Evolutionary conservation across 1,139 yeast species (phyloP), one percentile per base, ranked within the genome.

Genomic region (Blastobotrys aristatus): DNA sequence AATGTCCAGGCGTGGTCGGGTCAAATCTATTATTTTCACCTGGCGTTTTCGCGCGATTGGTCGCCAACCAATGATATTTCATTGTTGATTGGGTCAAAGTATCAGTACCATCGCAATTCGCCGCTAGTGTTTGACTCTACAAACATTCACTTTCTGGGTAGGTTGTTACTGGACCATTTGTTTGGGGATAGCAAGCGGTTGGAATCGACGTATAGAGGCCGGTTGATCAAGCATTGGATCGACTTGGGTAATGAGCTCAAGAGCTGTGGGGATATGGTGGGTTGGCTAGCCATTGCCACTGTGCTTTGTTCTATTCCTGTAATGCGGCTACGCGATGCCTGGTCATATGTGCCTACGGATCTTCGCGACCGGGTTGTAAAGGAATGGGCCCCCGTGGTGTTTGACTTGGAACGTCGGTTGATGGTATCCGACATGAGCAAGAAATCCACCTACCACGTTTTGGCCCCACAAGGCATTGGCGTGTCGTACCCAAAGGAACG

Each of bases 341-440:
- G 98, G 98, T 71, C 84, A 8, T 70, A 74, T 49, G 87, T 90
- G 3, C 77, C 86, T 11, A 72, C 75, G 14, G 78, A 77, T 33
- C 73, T 79, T 44, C 68, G 87, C 47, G 80, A 79, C 52, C 70
- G 79, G 4, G 78, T 89, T 39, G 78, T 82, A 44, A 81, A 82
- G 50, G 95, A 86, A 58, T 92, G 97, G 97, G 88, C 95, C 0
- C 96, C 95, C 0, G 95, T 92, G 22, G 82, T 89, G 24, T 88
- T 86, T 66, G 97, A 90, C 62, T 72, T 90, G 40, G 95, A 88
- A 56, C 74, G 95, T 59, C 75, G 95, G 55, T 76, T 82, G 45
- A 72, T 84, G 66, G 71, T 78, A 22, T 73, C 79, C 27, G 73
- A 74, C 43, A 71, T 78, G 22, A 56, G 66, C 29, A 61, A 72